These are phyloP conservation scores for Rubia occidens DNA, from an alignment of 305 asterid genomes.

Conservation along the genomic window DNA sequence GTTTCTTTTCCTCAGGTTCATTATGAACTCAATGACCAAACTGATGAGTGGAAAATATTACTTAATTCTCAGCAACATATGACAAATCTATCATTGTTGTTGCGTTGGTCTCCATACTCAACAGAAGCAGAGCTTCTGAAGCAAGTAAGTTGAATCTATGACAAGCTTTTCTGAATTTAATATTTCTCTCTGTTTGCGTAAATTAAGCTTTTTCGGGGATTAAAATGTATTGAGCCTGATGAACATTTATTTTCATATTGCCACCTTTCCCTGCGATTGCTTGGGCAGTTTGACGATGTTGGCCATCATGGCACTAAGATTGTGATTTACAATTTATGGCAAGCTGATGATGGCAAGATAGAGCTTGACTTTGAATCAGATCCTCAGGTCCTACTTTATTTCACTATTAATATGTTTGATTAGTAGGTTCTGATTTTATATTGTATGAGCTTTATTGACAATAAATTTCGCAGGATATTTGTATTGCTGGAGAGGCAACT, in stretches of 20 bases:
- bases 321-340: slow-evolving; percentile 78
- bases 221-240: background rate
- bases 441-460: slow-evolving; percentile 19
- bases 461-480: slow-evolving; percentile 60
- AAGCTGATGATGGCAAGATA: slow-evolving; percentile 49
- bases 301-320: slow-evolving; percentile 80
- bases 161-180: background rate
- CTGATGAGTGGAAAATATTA: slow-evolving; percentile 47
- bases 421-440: slow-evolving; percentile 7
- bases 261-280: background rate
- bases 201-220: background rate
- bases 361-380: slow-evolving; percentile 87
- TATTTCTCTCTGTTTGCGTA: background rate
- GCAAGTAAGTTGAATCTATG: slow-evolving; percentile 49
- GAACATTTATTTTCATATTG: background rate
- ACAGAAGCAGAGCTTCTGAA: slow-evolving; percentile 66
- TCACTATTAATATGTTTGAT: slow-evolving; percentile 9
- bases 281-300: slow-evolving; percentile 57
- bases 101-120: slow-evolving; percentile 80
- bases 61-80: slow-evolving; percentile 35
- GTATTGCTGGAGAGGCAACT: slow-evolving; percentile 34
- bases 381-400: slow-evolving; percentile 50
- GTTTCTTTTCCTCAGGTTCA: slow-evolving; percentile 49
- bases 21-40: slow-evolving; percentile 39
- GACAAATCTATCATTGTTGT: slow-evolving; percentile 55